Evolutionary conservation across 164 flowering plant genomes (phyloP).

Genomic region (Berberis thunbergii): DNA sequence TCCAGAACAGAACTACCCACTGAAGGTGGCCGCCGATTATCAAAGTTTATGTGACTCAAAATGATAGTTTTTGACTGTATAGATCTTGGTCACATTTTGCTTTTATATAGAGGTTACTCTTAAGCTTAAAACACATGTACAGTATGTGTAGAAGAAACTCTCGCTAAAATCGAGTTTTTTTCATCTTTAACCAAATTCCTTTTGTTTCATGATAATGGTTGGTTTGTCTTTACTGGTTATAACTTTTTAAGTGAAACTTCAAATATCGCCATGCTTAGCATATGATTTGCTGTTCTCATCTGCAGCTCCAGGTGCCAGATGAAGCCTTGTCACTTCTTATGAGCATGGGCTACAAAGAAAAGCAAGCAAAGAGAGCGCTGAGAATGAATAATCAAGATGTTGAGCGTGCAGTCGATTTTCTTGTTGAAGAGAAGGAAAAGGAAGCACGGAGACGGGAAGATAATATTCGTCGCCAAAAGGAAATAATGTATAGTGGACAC

Average conservation of each 20-base stretch:
- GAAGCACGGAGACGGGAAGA: constrained; percentile 39
- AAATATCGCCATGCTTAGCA: not conserved
- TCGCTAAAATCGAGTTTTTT: not conserved
- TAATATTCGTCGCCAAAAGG: constrained; percentile 40
- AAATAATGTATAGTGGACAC: constrained; percentile 34
- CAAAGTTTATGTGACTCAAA: no score
- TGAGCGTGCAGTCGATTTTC: constrained; percentile 56
- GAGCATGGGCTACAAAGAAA: constrained; percentile 80
- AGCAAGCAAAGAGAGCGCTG: constrained; percentile 65
- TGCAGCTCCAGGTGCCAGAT: constrained; percentile 81
- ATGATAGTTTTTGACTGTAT: no score
- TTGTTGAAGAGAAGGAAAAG: constrained; percentile 56
- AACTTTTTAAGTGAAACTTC: not conserved
- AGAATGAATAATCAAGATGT: constrained; percentile 66
- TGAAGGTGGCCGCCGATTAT: no score
- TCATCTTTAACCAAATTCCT: no score
- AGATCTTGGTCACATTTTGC: no score
- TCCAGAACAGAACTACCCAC: no score
- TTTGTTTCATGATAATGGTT: no score
- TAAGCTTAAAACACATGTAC: no score
- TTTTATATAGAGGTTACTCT: no score
- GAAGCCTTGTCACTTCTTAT: constrained; percentile 63
- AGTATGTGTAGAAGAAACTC: no score
- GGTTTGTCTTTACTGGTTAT: not conserved
- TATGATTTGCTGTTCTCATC: not conserved